phyloP scores from a whole-genome alignment of 2,329 filamentous ascomycete genomes.

The Penicillium sp. region DNA sequence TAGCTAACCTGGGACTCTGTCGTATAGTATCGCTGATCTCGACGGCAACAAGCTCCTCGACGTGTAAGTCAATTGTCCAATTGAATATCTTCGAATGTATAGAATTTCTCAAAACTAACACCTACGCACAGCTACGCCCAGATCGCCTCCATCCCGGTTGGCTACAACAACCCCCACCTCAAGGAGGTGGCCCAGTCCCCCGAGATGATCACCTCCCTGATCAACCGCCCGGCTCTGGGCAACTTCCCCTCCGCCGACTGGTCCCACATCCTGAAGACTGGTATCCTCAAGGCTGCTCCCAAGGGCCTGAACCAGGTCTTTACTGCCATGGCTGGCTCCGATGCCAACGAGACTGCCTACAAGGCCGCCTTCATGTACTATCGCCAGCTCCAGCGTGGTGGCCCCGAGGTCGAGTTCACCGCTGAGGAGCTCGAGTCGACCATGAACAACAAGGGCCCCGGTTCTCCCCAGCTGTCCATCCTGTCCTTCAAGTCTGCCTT shows the following conservation, averaged over 20 bases:
- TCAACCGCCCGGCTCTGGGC: slow-evolving; percentile 86
- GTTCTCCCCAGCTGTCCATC: slow-evolving; percentile 78
- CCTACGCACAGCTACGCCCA: slow-evolving; percentile 68
- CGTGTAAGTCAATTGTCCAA: slow-evolving; percentile 42
- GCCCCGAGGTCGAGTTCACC: slow-evolving; percentile 75
- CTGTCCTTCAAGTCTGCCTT: slow-evolving; percentile 86
- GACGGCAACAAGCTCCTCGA: slow-evolving; percentile 56
- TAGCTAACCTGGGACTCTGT: slow-evolving; percentile 20
- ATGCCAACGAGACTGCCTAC: slow-evolving; percentile 92
- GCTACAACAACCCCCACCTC: slow-evolving; percentile 86
- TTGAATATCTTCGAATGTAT: not conserved
- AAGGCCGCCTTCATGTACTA: slow-evolving; percentile 96
- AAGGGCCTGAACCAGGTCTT: slow-evolving; percentile 86
- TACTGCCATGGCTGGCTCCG: slow-evolving; percentile 84
- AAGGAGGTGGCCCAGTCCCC: slow-evolving; percentile 69
- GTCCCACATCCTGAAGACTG: slow-evolving; percentile 75
- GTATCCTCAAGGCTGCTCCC: slow-evolving; percentile 79
- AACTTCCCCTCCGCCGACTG: slow-evolving; percentile 89
- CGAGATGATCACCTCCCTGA: slow-evolving; percentile 77
- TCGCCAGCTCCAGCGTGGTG: slow-evolving; percentile 78
- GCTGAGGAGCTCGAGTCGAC: slow-evolving; percentile 70
- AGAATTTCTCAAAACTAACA: slow-evolving; percentile 3
- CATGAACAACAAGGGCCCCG: slow-evolving; percentile 82
- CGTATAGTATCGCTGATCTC: slow-evolving; percentile 48
- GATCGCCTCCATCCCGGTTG: slow-evolving; percentile 88